phyloP scores from a whole-genome alignment of 176 grass and related monocot species.

The Elaeis guineensis region DNA sequence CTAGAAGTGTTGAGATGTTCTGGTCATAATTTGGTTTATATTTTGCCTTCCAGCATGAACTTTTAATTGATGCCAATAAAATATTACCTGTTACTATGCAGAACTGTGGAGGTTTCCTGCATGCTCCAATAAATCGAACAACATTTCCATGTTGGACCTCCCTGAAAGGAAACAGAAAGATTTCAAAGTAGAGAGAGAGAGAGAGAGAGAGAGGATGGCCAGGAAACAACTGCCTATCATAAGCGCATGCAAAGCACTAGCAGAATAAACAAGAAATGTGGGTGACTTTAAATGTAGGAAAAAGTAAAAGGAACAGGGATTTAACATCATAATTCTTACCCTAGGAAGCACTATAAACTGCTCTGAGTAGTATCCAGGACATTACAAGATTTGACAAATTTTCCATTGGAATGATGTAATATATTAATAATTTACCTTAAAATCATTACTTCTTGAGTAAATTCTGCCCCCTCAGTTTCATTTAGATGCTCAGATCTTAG shows the following conservation, averaged over 20 bases:
- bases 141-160: constrained; percentile 93
- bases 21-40: background rate
- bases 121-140: constrained; percentile 94
- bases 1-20: background rate
- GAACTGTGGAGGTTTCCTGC: constrained; percentile 82
- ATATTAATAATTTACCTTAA: constrained; percentile 49
- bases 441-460: constrained; percentile 93
- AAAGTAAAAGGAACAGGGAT: too few species aligned
- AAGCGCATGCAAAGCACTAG: too few species aligned
- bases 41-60: background rate
- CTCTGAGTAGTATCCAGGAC: background rate
- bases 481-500: constrained; percentile 84
- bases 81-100: constrained; percentile 82
- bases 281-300: too few species aligned
- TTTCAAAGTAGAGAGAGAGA: constrained; percentile 13
- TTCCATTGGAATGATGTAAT: background rate
- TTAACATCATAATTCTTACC: too few species aligned
- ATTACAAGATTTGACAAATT: background rate
- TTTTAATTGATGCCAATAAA: constrained; percentile 6
- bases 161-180: constrained; percentile 46
- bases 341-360: background rate
- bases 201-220: background rate
- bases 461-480: constrained; percentile 68
- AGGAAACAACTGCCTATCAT: too few species aligned
- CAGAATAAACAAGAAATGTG: too few species aligned